These are phyloP conservation scores for Chimonanthus praecox DNA, from an alignment of 164 flowering plant species.

Conservation along the genomic window DNA sequence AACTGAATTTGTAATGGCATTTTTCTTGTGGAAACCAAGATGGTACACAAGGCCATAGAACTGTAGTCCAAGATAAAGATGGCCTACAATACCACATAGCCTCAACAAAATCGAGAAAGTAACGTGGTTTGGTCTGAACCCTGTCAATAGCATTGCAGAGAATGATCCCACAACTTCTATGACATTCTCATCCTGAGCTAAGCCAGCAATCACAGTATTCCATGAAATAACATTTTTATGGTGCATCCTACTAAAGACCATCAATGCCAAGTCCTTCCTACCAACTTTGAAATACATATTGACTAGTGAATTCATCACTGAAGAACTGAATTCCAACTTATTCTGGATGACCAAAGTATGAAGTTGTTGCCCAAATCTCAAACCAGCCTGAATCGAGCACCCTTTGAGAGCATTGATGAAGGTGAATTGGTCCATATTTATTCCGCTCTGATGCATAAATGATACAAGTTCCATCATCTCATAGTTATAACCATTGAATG, in stretches of 20 bases:
- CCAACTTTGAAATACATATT: conserved; percentile 44
- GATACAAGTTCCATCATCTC: conserved; percentile 27
- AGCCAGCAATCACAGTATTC: conserved; percentile 39
- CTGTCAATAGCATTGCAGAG: conserved; percentile 21
- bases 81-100: conserved; percentile 27
- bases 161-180: conserved; percentile 23
- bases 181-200: conserved; percentile 24
- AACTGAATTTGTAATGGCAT: conserved; percentile 24
- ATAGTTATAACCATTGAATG: conserved; percentile 27
- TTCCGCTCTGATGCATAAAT: conserved; percentile 22
- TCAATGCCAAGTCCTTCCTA: conserved; percentile 21
- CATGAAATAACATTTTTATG: conserved; percentile 44
- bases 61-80: conserved; percentile 43
- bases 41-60: conserved; percentile 27
- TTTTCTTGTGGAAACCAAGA: conserved; percentile 26
- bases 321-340: conserved; percentile 15
- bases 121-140: conserved; percentile 31
- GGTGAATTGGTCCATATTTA: conserved; percentile 32
- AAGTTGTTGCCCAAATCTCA: conserved; percentile 33
- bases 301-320: conserved; percentile 38
- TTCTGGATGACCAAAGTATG: conserved; percentile 39
- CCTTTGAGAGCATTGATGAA: conserved; percentile 39
- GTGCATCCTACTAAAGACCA: conserved; percentile 28
- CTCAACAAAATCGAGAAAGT: conserved; percentile 47
- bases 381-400: conserved; percentile 26